Evolutionary conservation across 2,329 filamentous ascomycete species (phyloP), one percentile per base, ranked within the genome.

Genomic region (Talaromyces sp.): DNA sequence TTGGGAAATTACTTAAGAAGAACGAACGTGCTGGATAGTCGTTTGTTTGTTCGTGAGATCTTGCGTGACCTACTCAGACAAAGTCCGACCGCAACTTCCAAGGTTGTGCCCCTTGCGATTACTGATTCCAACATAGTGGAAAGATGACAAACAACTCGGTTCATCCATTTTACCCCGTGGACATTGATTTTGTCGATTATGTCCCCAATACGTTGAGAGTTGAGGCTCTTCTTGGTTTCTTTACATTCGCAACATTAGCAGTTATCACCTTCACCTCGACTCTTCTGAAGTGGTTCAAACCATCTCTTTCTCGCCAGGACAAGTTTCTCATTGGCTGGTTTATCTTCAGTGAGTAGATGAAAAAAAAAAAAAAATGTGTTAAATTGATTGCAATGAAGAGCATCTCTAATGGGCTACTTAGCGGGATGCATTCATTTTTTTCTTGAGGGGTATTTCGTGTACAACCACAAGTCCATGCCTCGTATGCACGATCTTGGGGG

Each of bases 401-500:
- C 20, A 13, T 19, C 0, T 11, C 14, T 19, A 17, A 27, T 9
- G 22, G 24, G 10, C 16, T 19, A 10, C 3, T 16, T 30, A 51
- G 35, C 17, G 27, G 42, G 47, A 30, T 54, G 30, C 22, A 49
- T 52, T 13, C 49, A 55, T 17, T 35, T 52, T 5, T 16, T 55
- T 19, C 40, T 55, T 10, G 9, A 69, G 27, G 49, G 53, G 3
- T 51, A 52, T 24, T 52, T 49, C 40, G 40, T 48, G 11, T 48
- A 41, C 14, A 55, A 55, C 39, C 39, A 45, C 27, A 43, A 39
- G 22, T 42, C 32, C 6, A 52, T 52, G 44, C 53, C 49, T 4
- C 29, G 20, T 9, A 52, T 36, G 33, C 30, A 30, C 19, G 39
- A 49, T 29, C 44, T 55, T 19, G 24, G 47, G 32, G 52, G 43